phyloP scores from a whole-genome alignment of 1,139 yeast species.

The Taiozyma sp. region DNA sequence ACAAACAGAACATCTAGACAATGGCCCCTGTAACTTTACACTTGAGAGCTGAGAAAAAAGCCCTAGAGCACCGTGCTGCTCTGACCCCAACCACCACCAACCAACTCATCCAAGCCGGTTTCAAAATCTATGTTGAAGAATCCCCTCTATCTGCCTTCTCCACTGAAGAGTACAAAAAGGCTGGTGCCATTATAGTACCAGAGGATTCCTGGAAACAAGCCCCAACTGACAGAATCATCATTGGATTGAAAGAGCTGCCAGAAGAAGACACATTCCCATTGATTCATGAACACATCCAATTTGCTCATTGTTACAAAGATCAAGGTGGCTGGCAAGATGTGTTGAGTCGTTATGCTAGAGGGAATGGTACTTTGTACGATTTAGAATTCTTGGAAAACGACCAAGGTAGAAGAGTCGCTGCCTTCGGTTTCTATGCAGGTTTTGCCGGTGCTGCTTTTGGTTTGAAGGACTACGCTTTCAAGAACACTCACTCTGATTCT shows the following conservation, averaged over 20 bases:
- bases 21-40: constrained; percentile 51
- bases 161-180: constrained; percentile 67
- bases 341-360: constrained; percentile 80
- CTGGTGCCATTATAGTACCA: constrained; percentile 86
- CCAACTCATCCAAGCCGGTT: constrained; percentile 82
- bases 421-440: constrained; percentile 97
- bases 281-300: constrained; percentile 93
- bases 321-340: constrained; percentile 98
- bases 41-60: constrained; percentile 95
- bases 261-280: constrained; percentile 88
- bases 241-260: constrained; percentile 94
- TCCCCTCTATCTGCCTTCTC: constrained; percentile 79
- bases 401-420: constrained; percentile 97
- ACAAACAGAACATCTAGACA: background rate
- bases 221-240: constrained; percentile 82
- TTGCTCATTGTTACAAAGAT: constrained; percentile 97
- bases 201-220: constrained; percentile 91
- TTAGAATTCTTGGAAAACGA: constrained; percentile 92
- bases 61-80: constrained; percentile 96
- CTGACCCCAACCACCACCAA: constrained; percentile 89
- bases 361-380: constrained; percentile 87
- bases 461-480: constrained; percentile 89
- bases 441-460: constrained; percentile 99
- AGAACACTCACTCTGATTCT: constrained; percentile 64
- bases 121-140: constrained; percentile 82